Evolutionary conservation across 768 basidiomycete species (phyloP), one percentile per base, ranked within the genome.

Genomic region (Cystobasidium tubakii): DNA sequence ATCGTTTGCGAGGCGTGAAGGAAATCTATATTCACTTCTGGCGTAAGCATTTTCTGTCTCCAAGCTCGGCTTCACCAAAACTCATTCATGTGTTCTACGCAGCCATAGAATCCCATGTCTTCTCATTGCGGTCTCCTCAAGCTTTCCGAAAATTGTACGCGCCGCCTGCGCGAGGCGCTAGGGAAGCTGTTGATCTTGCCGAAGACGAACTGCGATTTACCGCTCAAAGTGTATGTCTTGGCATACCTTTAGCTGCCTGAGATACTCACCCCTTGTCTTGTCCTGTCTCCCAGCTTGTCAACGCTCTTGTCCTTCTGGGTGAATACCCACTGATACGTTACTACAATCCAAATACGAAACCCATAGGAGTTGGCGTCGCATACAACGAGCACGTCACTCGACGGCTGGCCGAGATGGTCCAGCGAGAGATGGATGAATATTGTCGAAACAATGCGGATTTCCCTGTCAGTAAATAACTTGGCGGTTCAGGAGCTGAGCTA

Each of bases 291-390:
- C 73, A 84, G 93, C 88, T 99, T 76, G 81, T 91, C 31, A 96
- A 97, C 78, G 82, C 94, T 1, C 91, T 93, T 81, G 89, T 96
- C 19, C 87, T 91, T 0, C 82, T 98, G 33, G 89, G 92, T 78
- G 96, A 99, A 80, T 91, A 88, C 78, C 96, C 96, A 0, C 89
- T 86, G 80, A 88, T 98, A 76, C 89, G 95, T 36, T 98, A 95
- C 82, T 97, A 96, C 80, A 82, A 90, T 66, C 92, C 95, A 3
- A 83, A 87, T 15, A 92, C 93, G 78, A 84, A 84, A 1, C 94
- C 93, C 0, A 84, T 97, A 17, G 92, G 92, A 17, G 86, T 92
- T 1, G 86, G 97, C 67, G 88, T 88, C 71, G 88, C 88, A 1
- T 73, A 62, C 66, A 77, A 67, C 1, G 91, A 95, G 62, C 89